Base-by-base conservation (phyloP, 371 early-diverging fungal species). In the Funneliformis caledonium region DNA sequence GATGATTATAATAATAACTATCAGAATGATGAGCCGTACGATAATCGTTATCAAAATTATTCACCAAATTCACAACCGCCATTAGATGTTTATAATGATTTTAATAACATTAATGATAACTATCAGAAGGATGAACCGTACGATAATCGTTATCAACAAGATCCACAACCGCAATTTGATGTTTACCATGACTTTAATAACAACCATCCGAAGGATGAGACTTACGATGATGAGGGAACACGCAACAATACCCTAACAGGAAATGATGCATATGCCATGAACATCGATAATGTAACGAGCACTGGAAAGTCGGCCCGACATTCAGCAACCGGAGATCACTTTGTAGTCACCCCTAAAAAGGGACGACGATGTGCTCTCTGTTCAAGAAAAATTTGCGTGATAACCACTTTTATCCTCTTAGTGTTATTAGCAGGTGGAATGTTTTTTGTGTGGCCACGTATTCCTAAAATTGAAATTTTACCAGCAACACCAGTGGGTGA, bases 381-480 rank as follows among this genome's bases (percentile, higher is more conserved):
- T 59, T 74, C 76, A 43, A 61, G 61, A 61, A 42, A 60, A 76
- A 10, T 14, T 2, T 76, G 76, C 61, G 76, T 76, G 9, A 59
- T 76, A n/a, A 76, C 43, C 33, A 76, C 62, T 6, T 76, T 76
- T 47, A 43, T n/a, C 14, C 61, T n/a, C 47, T 42, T 59, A 16
- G 22, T 61, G 19, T 26, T 76, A 11, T 61, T 76, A 2, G 60
- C 61, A 26, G 43, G n/a, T 43, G 61, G 22, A 7, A 16, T 61
- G 60, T 76, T 1, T 43, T 76, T 76, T 60, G 76, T 76, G 3
- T 76, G 76, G 76, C 76, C 76, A 22, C 76, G 76, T 43, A 60
- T 61, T 47, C 76, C 76, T 16, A 10, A 4, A 42, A 37, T 76
- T 26, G 7, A n/a, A 22, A 14, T 76, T n/a, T 6, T 12, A 43